phyloP scores from a whole-genome alignment of 2,329 filamentous ascomycete species.

The Aureobasidium sp. region DNA sequence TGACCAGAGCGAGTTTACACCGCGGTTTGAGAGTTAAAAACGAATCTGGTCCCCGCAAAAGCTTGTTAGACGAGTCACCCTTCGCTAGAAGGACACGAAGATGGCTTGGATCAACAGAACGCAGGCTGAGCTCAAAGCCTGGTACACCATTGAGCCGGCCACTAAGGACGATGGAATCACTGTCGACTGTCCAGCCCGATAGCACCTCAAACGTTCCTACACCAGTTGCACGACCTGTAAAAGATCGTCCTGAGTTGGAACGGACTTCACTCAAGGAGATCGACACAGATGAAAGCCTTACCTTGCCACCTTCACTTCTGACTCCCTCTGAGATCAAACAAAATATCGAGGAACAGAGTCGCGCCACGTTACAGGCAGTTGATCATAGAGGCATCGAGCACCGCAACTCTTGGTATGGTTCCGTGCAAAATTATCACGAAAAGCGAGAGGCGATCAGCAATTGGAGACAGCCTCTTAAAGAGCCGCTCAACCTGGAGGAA shows the following conservation, averaged over 20 bases:
- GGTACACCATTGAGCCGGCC: slow-evolving; percentile 17
- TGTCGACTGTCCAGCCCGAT: slow-evolving; percentile 26
- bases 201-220: slow-evolving; percentile 49
- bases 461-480: slow-evolving; percentile 25
- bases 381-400: slow-evolving; percentile 11
- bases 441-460: slow-evolving; percentile 13
- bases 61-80: slow-evolving; percentile 11
- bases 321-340: slow-evolving; percentile 7
- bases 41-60: background rate
- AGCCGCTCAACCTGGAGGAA: slow-evolving; percentile 23
- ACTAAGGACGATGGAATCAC: slow-evolving; percentile 12
- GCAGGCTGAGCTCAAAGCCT: slow-evolving; percentile 18
- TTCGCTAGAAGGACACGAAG: slow-evolving; percentile 13
- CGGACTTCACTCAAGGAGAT: slow-evolving; percentile 13
- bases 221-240: slow-evolving; percentile 43
- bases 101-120: slow-evolving; percentile 6
- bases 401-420: slow-evolving; percentile 14
- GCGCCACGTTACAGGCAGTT: slow-evolving; percentile 1
- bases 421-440: slow-evolving; percentile 5
- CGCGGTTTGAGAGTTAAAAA: slow-evolving; percentile 13
- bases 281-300: slow-evolving; percentile 22
- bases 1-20: slow-evolving; percentile 22
- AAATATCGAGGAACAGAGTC: slow-evolving; percentile 9
- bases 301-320: slow-evolving; percentile 23
- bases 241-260: slow-evolving; percentile 24